phyloP scores from a whole-genome alignment of 2,329 filamentous ascomycete genomes.

The Fusarium drepaniforme region DNA sequence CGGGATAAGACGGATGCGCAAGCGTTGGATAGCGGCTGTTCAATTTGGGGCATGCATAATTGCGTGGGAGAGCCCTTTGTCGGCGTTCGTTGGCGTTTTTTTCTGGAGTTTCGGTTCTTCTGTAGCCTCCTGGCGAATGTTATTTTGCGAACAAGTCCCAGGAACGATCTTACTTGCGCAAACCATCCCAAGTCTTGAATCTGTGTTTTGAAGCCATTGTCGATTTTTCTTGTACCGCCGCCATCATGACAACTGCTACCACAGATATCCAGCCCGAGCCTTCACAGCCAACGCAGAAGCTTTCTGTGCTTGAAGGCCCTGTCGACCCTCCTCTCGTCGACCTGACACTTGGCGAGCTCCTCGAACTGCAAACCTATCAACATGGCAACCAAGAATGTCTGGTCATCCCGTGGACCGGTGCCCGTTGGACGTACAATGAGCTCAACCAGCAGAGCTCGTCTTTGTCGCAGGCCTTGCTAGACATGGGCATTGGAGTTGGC shows the following conservation, averaged over 20 bases:
- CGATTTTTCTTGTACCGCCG: not conserved
- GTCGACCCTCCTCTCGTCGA: conserved; percentile 77
- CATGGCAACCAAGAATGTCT: conserved; percentile 76
- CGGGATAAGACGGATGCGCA: conserved; percentile 38
- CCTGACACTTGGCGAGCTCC: conserved; percentile 77
- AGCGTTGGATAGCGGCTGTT: conserved; percentile 28
- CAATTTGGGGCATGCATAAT: conserved; percentile 30
- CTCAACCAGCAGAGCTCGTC: conserved; percentile 72
- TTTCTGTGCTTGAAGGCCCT: conserved; percentile 76
- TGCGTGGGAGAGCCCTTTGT: conserved; percentile 28
- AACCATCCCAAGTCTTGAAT: conserved; percentile 5
- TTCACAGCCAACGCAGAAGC: conserved; percentile 51
- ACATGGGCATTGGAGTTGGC: conserved; percentile 74
- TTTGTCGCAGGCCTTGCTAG: conserved; percentile 74
- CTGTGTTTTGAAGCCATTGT: conserved; percentile 1
- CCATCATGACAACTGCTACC: conserved; percentile 47
- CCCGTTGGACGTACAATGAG: conserved; percentile 78
- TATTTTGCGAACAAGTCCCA: not conserved
- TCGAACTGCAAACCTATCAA: conserved; percentile 76
- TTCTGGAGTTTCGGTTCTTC: conserved; percentile 2
- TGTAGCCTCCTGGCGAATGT: not conserved
- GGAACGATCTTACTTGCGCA: not conserved
- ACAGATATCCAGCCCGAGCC: conserved; percentile 46
- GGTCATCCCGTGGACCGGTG: conserved; percentile 81
- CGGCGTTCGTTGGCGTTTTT: conserved; percentile 4